Conservation (phyloP, 352 stramenopile genomes). For the Pythium phragmitis region DNA sequence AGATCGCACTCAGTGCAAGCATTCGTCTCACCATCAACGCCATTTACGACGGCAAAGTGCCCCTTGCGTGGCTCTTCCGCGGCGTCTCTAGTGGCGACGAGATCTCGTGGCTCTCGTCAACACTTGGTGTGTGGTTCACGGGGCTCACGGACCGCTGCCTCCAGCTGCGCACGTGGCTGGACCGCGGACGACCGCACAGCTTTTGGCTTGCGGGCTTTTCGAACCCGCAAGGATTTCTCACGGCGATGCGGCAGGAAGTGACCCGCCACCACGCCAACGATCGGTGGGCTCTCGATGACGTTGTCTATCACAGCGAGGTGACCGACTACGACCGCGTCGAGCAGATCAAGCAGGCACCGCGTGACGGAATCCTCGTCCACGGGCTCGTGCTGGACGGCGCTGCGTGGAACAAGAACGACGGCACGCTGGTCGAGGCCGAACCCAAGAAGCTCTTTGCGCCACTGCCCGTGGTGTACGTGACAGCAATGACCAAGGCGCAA, state of each 20-base stretch:
- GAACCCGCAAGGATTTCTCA: constrained; percentile 80
- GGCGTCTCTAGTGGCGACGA: constrained; percentile 43
- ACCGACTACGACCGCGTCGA: constrained; percentile 80
- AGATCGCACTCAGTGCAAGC: constrained; percentile 52
- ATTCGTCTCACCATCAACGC: constrained; percentile 61
- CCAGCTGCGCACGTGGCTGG: constrained; percentile 64
- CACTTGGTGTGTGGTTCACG: constrained; percentile 68
- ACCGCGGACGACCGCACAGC: constrained; percentile 55
- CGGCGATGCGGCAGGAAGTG: constrained; percentile 73
- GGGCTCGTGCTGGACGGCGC: constrained; percentile 72
- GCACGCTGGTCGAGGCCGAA: constrained; percentile 75
- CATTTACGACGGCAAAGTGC: constrained; percentile 73
- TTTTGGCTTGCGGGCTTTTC: constrained; percentile 80
- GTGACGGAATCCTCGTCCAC: constrained; percentile 76
- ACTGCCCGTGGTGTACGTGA: constrained; percentile 79
- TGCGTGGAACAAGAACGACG: constrained; percentile 68
- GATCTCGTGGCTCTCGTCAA: constrained; percentile 68
- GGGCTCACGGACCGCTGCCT: constrained; percentile 54
- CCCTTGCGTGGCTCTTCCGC: constrained; percentile 46
- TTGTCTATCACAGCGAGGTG: constrained; percentile 80
- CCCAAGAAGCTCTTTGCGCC: constrained; percentile 70
- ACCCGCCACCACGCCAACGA: constrained; percentile 66
- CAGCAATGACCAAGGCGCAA: constrained; percentile 67
- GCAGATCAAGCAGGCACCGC: constrained; percentile 70
- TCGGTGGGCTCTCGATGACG: constrained; percentile 76